Evolutionary conservation across 352 stramenopile species (phyloP).

Genomic region (Globisporangium camurandrum): DNA sequence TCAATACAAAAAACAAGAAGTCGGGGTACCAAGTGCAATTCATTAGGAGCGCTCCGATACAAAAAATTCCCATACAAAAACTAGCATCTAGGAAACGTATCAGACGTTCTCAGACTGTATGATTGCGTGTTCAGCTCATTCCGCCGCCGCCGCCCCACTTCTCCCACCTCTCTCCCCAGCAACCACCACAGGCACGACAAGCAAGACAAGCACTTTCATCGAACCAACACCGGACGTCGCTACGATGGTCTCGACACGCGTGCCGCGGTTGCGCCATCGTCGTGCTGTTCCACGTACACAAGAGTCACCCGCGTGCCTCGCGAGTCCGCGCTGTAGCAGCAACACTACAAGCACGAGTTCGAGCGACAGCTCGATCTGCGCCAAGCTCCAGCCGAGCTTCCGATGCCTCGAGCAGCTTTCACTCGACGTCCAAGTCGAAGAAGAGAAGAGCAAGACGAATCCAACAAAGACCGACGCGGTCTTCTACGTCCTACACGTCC

Average conservation of each 20-base stretch:
- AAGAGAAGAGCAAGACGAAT: conserved; percentile 4
- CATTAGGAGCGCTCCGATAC: no score
- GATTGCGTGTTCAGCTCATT: no score
- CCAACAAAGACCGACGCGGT: conserved; percentile 1
- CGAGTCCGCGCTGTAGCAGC: conserved; percentile 2
- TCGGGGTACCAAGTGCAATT: no score
- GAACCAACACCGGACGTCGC: not conserved
- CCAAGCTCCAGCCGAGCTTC: conserved; percentile 6
- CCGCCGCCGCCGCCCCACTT: no score
- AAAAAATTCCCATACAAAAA: no score
- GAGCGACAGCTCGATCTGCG: not conserved
- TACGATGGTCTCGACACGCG: not conserved
- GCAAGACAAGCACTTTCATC: not conserved
- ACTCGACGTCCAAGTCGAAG: conserved; percentile 6
- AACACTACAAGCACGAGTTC: not conserved
- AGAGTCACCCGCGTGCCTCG: conserved; percentile 2
- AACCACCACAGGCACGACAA: no score
- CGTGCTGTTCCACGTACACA: not conserved
- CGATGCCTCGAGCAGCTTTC: conserved; percentile 8
- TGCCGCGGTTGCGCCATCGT: not conserved
- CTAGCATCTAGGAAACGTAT: no score
- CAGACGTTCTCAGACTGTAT: no score
- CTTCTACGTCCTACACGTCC: conserved; percentile 9
- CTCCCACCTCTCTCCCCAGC: no score
- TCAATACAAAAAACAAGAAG: no score